Conservation (phyloP, 805 yeast genomes). For the Metschnikowia peoriensis region DNA sequence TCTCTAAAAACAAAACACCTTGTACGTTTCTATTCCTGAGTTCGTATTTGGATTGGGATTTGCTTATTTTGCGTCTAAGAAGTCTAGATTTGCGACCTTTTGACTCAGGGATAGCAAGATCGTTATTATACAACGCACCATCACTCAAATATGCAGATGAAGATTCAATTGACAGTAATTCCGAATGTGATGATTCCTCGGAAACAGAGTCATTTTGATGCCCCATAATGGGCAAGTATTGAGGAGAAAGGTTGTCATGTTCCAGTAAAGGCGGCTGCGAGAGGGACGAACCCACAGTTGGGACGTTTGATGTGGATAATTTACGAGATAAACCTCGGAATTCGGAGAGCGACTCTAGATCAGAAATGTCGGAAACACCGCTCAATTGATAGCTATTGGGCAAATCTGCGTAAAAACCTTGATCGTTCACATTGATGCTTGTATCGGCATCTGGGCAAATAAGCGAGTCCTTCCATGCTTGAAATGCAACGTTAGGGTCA, state of each 20-base stretch:
- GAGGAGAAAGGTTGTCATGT: slow-evolving; percentile 1
- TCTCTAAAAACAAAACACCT: slow-evolving; percentile 79
- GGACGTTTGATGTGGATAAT: slow-evolving; percentile 1
- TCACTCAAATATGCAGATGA: slow-evolving; percentile 5
- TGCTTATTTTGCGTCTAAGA: slow-evolving; percentile 6
- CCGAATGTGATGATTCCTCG: slow-evolving; percentile 10
- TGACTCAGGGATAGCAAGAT: not conserved
- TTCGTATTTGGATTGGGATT: slow-evolving; percentile 28
- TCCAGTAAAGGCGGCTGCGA: not conserved
- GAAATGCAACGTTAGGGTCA: slow-evolving; percentile 12
- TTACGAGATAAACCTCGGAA: not conserved
- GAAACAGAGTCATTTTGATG: not conserved
- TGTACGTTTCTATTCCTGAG: slow-evolving; percentile 39
- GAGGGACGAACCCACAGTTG: not conserved
- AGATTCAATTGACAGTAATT: slow-evolving; percentile 15
- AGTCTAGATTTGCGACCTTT: not conserved
- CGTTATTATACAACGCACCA: slow-evolving; percentile 10
- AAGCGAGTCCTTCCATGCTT: slow-evolving; percentile 30
- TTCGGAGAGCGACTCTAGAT: slow-evolving; percentile 27
- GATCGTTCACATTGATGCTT: slow-evolving; percentile 30
- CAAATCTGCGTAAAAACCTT: slow-evolving; percentile 37
- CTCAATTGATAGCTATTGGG: slow-evolving; percentile 14
- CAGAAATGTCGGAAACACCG: slow-evolving; percentile 27
- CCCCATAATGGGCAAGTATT: slow-evolving; percentile 5
- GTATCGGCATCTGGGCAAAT: slow-evolving; percentile 20